phyloP scores from a whole-genome alignment of 78 protist species.

The Acrasis kona region DNA sequence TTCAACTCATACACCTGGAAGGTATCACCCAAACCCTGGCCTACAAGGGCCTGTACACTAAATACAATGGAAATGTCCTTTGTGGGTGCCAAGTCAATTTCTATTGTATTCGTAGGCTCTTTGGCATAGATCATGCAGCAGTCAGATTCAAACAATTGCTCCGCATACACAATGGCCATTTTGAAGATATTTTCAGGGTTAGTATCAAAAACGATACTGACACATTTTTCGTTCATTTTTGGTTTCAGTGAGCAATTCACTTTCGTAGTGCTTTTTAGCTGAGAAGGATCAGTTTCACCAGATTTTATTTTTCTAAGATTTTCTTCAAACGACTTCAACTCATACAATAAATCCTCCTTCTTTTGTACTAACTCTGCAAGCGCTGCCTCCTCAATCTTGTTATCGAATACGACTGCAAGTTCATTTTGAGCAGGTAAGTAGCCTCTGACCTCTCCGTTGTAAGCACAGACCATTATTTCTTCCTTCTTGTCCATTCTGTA shows the following conservation, averaged over 20 bases:
- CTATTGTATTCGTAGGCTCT: neutral
- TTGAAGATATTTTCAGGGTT: neutral
- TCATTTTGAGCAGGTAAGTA: neutral
- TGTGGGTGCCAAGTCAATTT: neutral
- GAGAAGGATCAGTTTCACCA: neutral
- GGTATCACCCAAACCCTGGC: neutral
- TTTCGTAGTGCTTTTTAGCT: neutral
- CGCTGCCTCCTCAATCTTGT: neutral
- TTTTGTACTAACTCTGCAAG: neutral
- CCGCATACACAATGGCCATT: slow-evolving; percentile 9
- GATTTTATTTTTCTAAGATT: neutral
- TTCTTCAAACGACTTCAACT: neutral
- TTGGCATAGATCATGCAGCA: neutral
- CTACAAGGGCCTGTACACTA: neutral
- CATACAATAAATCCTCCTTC: neutral
- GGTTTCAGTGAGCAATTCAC: neutral
- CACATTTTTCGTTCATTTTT: neutral
- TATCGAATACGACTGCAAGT: neutral
- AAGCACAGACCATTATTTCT: neutral
- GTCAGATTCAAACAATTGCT: neutral
- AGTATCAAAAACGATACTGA: neutral
- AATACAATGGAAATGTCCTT: slow-evolving; percentile 14
- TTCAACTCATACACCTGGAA: slow-evolving; percentile 16
- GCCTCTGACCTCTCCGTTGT: slow-evolving; percentile 34
- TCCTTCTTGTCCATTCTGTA: slow-evolving; percentile 28